Evolutionary conservation across 148 eudicot species (phyloP), one percentile per base, ranked within the genome.

Genomic region (Vaccinium corymbosum): DNA sequence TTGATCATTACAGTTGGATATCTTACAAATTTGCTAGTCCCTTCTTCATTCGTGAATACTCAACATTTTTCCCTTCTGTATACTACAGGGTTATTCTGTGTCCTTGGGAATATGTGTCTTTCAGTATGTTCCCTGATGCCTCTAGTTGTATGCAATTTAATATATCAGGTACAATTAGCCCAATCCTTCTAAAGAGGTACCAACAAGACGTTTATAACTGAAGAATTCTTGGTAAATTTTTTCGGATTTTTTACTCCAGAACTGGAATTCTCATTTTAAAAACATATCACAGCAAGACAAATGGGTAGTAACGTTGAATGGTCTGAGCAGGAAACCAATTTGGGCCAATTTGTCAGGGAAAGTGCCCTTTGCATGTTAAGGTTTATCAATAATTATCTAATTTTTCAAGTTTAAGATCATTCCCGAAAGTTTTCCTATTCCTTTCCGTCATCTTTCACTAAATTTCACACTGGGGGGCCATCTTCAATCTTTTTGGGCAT

Each of bases 41-140:
- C 29, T 76, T 76, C 42, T 17, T 76, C 32, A 50, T 76, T 76
- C 80, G 50, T 76, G 62, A 15, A n/a, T 52, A 78, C 61, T 52
- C 27, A 0, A 7, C 1, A 9, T 77, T 22, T 22, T 77, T 51
- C 9, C 38, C 73, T 68, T 68, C 73, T 68, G 17, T 50, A 27
- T 51, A 17, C 14, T 25, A n/a, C 55, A 27, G 55, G 59, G 80
- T 12, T 52, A 51, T 25, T 78, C 10, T 51, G 8, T 50, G 35
- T 12, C 6, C 3, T 68, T 11, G 17, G 73, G 73, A 68, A 27
- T 27, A 68, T 12, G 4, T 27, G 13, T 12, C 35, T 27, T 13
- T 12, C 73, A 27, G 38, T 27, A 12, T 25, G 27, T 66, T 66
- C 16, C 73, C 38, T 68, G 38, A 25, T 68, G 38, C 38, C 10